Percentiles rank a stretch among this genome's conserved stretches.
Conservation (phyloP, 192 early-diverging fungal genomes). For the Coemansia aciculifera region DNA sequence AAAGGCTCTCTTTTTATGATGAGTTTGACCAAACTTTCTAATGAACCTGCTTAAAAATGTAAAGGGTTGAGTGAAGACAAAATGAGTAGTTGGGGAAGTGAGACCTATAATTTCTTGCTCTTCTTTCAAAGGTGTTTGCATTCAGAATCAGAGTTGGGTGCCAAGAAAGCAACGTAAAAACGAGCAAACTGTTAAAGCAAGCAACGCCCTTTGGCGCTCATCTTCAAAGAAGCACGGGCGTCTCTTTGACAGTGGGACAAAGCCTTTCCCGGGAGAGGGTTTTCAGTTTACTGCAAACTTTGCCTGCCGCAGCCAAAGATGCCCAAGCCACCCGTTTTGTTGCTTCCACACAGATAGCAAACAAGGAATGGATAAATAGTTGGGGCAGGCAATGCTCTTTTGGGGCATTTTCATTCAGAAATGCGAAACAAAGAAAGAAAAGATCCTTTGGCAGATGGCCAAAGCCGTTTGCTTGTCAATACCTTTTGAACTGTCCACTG, state of each 20-base stretch:
- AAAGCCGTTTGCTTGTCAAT: not conserved
- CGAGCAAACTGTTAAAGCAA: not conserved
- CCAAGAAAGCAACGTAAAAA: not conserved
- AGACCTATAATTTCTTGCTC: too few relatives aligned
- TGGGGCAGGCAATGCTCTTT: too few relatives aligned
- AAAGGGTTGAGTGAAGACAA: too few relatives aligned
- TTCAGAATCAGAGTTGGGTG: too few relatives aligned
- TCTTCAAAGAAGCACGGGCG: not conserved
- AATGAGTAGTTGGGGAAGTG: too few relatives aligned
- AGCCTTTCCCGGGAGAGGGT: not conserved
- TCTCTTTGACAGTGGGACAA: not conserved
- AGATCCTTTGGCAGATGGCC: not conserved
- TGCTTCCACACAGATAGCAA: not conserved
- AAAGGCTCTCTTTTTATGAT: not conserved
- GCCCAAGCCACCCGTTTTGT: not conserved
- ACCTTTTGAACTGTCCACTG: not conserved
- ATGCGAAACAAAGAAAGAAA: not conserved
- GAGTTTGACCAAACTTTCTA: not conserved
- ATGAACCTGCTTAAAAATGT: too few relatives aligned
- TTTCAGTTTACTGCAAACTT: not conserved
- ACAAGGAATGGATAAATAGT: not conserved
- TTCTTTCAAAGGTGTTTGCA: too few relatives aligned
- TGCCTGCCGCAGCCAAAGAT: not conserved
- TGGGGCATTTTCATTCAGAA: not conserved
- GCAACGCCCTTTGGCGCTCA: not conserved